Evolutionary conservation across 768 basidiomycete species (phyloP).

Genomic region (Clathrus columnatus): DNA sequence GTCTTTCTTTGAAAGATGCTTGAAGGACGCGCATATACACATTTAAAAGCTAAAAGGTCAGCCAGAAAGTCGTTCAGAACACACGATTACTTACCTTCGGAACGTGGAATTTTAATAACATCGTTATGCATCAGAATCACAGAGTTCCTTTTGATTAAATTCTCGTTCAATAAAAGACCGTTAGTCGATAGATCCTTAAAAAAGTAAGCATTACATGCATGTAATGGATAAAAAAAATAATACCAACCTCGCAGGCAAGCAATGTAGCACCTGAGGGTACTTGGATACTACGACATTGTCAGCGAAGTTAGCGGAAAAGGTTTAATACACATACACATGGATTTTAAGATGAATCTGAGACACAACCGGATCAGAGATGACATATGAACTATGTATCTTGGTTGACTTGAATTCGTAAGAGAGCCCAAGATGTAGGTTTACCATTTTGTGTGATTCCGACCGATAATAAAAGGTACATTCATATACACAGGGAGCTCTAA

Average conservation of each 20-base stretch:
- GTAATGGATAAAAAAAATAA: background rate
- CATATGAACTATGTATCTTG: constrained; percentile 38
- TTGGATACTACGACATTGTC: constrained; percentile 39
- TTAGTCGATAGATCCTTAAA: constrained; percentile 68
- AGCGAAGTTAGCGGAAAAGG: background rate
- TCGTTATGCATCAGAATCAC: constrained; percentile 77
- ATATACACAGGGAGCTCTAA: constrained; percentile 53
- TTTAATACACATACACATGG: constrained; percentile 51
- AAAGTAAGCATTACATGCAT: background rate
- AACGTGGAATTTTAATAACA: constrained; percentile 54
- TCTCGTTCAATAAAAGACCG: constrained; percentile 61
- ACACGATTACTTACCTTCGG: constrained; percentile 38
- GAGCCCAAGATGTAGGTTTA: constrained; percentile 23
- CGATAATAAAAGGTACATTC: constrained; percentile 57
- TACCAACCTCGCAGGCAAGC: constrained; percentile 65
- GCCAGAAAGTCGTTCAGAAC: background rate
- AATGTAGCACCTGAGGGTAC: constrained; percentile 66
- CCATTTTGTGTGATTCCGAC: constrained; percentile 65
- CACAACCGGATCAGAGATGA: constrained; percentile 51
- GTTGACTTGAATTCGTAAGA: background rate
- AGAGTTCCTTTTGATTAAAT: constrained; percentile 55
- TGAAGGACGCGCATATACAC: constrained; percentile 39
- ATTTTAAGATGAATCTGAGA: constrained; percentile 70
- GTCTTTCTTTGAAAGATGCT: constrained; percentile 44
- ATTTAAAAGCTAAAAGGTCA: constrained; percentile 48